These are phyloP conservation scores for Acacia concinna DNA, from an alignment of 331 rosid genomes.

Conservation along the genomic window DNA sequence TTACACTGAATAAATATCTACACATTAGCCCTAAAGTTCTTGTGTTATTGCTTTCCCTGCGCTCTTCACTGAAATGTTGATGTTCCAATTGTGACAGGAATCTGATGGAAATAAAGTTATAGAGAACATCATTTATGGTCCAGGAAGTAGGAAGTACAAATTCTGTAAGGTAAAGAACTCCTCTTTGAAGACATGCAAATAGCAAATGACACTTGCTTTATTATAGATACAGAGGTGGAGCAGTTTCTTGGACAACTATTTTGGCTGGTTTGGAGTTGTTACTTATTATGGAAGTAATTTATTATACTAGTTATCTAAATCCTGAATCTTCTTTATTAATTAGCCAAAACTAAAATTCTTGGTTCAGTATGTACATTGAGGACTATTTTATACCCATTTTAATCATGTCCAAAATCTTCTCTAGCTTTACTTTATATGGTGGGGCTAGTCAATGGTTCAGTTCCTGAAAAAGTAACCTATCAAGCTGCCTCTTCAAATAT, in stretches of 20 bases:
- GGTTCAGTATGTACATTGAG: background rate
- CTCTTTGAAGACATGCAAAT: background rate
- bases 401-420: background rate
- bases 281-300: no score
- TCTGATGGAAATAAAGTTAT: slow-evolving; percentile 75
- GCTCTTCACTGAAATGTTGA: slow-evolving; percentile 19
- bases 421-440: background rate
- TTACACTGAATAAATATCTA: background rate
- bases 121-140: slow-evolving; percentile 57
- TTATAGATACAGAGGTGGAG: background rate
- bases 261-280: slow-evolving; percentile 5
- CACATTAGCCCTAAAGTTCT: background rate
- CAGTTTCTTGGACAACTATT: slow-evolving; percentile 5
- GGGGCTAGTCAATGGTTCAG: background rate
- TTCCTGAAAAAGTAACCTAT: background rate
- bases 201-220: background rate
- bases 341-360: slow-evolving; percentile 3
- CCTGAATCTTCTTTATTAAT: background rate
- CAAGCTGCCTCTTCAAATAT: background rate
- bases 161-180: slow-evolving; percentile 65
- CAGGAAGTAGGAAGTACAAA: slow-evolving; percentile 66
- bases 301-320: background rate
- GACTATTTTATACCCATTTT: background rate
- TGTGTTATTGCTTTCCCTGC: slow-evolving; percentile 17
- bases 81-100: slow-evolving; percentile 49